phyloP scores from a whole-genome alignment of 2,329 filamentous ascomycete species.

The Fusarium fujikuroi region DNA sequence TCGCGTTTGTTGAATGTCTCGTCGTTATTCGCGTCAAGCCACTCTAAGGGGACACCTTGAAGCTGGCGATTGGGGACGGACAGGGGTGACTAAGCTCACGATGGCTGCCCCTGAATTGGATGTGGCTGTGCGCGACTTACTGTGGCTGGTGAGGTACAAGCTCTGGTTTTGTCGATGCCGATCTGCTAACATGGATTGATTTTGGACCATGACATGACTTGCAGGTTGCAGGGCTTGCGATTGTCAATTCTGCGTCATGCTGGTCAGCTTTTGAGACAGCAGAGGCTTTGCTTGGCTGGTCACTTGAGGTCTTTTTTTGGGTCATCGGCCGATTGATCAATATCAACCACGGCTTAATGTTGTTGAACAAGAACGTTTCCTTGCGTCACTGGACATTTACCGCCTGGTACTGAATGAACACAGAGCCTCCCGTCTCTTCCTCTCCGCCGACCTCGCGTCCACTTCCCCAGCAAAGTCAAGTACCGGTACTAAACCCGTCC shows the following conservation, averaged over 20 bases:
- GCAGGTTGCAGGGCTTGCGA: constrained; percentile 21
- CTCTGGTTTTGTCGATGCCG: constrained; percentile 20
- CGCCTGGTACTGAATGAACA: not conserved
- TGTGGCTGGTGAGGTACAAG: constrained; percentile 23
- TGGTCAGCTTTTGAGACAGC: constrained; percentile 12
- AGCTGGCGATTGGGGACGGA: constrained; percentile 22
- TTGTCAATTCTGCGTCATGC: constrained; percentile 23
- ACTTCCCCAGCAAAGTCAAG: constrained; percentile 6
- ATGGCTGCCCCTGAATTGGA: constrained; percentile 37
- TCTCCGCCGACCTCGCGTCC: constrained; percentile 12
- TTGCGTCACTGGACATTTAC: not conserved
- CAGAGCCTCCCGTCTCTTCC: not conserved
- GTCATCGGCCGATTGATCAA: not conserved
- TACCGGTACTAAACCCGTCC: constrained; percentile 12
- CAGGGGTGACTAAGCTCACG: constrained; percentile 34
- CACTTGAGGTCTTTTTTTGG: not conserved
- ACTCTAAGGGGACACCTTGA: constrained; percentile 44
- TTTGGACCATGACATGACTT: constrained; percentile 18
- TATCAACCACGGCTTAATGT: not conserved
- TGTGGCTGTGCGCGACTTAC: constrained; percentile 25
- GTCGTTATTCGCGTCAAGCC: constrained; percentile 41
- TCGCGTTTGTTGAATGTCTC: constrained; percentile 33
- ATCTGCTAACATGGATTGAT: constrained; percentile 19
- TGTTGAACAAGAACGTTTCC: not conserved
- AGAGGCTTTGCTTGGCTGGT: not conserved